A percentile compares a stretch with the other conserved stretches of the same genome.
phyloP scores from a whole-genome alignment of 164 flowering plant species.

The Echeveria elegans region DNA sequence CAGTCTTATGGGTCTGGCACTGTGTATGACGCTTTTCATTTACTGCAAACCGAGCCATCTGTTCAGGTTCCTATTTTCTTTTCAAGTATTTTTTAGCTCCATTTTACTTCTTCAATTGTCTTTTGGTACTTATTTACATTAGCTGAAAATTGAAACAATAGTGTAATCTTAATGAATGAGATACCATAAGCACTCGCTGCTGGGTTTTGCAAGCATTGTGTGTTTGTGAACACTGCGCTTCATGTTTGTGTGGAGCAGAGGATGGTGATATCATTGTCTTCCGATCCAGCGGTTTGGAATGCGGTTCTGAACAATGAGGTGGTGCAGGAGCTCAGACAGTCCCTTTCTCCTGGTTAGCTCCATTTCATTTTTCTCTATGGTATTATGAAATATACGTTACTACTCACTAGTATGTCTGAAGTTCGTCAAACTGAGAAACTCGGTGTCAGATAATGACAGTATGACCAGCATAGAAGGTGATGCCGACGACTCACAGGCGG shows the following conservation, averaged over 20 bases:
- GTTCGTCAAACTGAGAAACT: not conserved
- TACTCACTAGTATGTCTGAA: not conserved
- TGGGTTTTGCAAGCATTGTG: no score
- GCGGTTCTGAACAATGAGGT: constrained; percentile 5
- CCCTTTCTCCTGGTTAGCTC: not conserved
- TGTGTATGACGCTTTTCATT: constrained; percentile 4
- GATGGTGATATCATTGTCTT: constrained; percentile 4
- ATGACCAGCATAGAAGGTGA: not conserved
- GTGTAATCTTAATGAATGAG: no score
- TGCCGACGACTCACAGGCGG: not conserved
- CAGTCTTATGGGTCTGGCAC: not conserved
- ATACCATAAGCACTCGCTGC: no score
- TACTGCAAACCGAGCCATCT: constrained; percentile 2
- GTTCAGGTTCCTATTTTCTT: no score
- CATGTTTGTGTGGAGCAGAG: not conserved
- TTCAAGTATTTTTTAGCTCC: no score
- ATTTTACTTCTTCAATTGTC: no score
- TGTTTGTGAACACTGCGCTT: no score
- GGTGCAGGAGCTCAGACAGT: constrained; percentile 5
- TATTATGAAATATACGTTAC: not conserved
- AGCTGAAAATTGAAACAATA: no score
- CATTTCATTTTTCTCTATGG: not conserved
- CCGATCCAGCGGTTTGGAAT: constrained; percentile 6
- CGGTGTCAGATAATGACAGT: not conserved
- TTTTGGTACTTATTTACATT: no score